These are phyloP conservation scores for Psidium guajava DNA, from an alignment of 345 rosid species.

Conservation along the genomic window DNA sequence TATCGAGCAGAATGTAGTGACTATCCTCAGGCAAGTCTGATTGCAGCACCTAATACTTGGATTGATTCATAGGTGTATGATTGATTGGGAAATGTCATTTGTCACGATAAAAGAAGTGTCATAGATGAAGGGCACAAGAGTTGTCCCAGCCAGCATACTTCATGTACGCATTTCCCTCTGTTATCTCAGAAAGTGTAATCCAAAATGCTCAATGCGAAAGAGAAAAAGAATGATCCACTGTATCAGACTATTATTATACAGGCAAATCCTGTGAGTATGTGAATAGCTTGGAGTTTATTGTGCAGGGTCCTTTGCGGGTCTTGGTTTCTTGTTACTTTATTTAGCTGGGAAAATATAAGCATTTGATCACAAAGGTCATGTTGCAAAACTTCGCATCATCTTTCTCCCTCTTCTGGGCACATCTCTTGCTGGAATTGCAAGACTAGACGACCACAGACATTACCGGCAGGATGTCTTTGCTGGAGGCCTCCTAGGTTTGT, in stretches of 20 bases:
- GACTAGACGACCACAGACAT: slow-evolving; percentile 43
- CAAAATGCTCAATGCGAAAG: background rate
- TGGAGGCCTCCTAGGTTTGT: slow-evolving; percentile 25
- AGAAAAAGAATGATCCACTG: background rate
- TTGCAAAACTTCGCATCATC: slow-evolving; percentile 30
- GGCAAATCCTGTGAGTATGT: background rate
- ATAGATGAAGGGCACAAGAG: slow-evolving; percentile 87
- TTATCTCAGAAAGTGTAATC: background rate
- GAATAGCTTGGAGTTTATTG: background rate
- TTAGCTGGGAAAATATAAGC: slow-evolving; percentile 31
- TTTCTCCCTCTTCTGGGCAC: slow-evolving; percentile 22
- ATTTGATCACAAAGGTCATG: slow-evolving; percentile 29
- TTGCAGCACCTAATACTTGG: background rate
- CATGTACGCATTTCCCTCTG: slow-evolving; percentile 31
- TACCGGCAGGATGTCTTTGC: slow-evolving; percentile 40
- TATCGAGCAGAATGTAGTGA: background rate
- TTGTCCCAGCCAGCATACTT: slow-evolving; percentile 89
- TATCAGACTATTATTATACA: background rate
- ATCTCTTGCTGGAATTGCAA: slow-evolving; percentile 27
- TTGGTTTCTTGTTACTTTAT: slow-evolving; percentile 29
- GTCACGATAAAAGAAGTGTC: slow-evolving; percentile 54
- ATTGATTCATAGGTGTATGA: slow-evolving; percentile 45
- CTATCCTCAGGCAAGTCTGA: background rate
- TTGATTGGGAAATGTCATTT: slow-evolving; percentile 56
- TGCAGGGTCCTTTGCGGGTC: slow-evolving; percentile 37